A percentile compares a stretch with the other conserved stretches of the same genome.
Evolutionary conservation across 1,284 basidiomycete species (phyloP).

Genomic region (Erythrobasidium hasegawianum): DNA sequence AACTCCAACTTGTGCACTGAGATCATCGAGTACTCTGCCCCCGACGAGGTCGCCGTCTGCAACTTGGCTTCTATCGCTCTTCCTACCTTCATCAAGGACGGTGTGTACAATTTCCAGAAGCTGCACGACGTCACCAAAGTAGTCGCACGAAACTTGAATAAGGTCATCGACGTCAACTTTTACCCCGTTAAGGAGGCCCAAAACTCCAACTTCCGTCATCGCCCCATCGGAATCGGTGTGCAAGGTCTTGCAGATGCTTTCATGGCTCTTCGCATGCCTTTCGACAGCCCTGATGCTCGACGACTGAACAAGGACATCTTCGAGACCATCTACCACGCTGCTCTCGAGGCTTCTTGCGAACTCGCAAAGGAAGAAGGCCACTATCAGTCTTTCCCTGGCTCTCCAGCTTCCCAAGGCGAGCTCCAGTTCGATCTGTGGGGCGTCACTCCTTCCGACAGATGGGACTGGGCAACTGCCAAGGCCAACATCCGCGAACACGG

Average conservation of each 20-base stretch:
- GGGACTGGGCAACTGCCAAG: slow-evolving; percentile 92
- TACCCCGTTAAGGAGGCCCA: slow-evolving; percentile 90
- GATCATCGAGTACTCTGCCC: slow-evolving; percentile 97
- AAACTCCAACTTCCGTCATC: slow-evolving; percentile 93
- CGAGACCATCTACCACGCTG: slow-evolving; percentile 98
- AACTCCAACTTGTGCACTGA: slow-evolving; percentile 99
- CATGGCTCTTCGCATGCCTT: slow-evolving; percentile 94
- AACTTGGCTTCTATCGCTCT: slow-evolving; percentile 97
- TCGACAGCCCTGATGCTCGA: slow-evolving; percentile 84
- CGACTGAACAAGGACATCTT: slow-evolving; percentile 93
- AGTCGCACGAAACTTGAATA: slow-evolving; percentile 87
- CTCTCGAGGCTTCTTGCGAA: slow-evolving; percentile 87
- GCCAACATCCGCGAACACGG: slow-evolving; percentile 82
- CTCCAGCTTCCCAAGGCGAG: slow-evolving; percentile 80
- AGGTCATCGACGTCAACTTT: slow-evolving; percentile 85
- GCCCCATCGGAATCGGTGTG: slow-evolving; percentile 95
- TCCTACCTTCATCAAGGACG: slow-evolving; percentile 56
- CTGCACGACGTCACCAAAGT: slow-evolving; percentile 92
- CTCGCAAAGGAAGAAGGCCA: slow-evolving; percentile 75
- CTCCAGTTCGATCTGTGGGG: slow-evolving; percentile 97
- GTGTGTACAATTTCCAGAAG: slow-evolving; percentile 67
- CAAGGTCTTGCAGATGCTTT: slow-evolving; percentile 98
- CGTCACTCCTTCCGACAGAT: slow-evolving; percentile 83
- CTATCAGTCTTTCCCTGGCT: slow-evolving; percentile 89
- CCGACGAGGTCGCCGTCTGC: slow-evolving; percentile 98